Percentiles rank a stretch among this genome's conserved stretches.
Evolutionary conservation across 2,329 filamentous ascomycete genomes (phyloP).

Genomic region (Thielaviopsis ethacetica): DNA sequence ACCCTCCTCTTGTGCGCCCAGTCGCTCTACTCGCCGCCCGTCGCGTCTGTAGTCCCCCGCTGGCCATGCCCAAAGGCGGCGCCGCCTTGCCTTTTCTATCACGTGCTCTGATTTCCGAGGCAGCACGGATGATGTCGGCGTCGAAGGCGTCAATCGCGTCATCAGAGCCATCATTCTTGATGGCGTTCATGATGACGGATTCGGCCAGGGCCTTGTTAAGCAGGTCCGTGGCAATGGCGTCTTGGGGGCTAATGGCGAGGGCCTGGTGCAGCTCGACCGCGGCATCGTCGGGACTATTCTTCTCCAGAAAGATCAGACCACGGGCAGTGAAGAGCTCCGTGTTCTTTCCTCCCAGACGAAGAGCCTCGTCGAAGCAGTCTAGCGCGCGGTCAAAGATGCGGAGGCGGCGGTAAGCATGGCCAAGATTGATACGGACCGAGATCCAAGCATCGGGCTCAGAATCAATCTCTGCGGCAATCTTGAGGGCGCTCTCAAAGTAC

Average conservation of each 20-base stretch:
- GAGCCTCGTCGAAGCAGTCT: slow-evolving; percentile 69
- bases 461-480: slow-evolving; percentile 63
- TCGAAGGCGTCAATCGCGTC: slow-evolving; percentile 33
- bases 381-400: slow-evolving; percentile 56
- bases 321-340: slow-evolving; percentile 66
- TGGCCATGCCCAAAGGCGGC: slow-evolving; percentile 18
- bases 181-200: slow-evolving; percentile 30
- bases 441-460: slow-evolving; percentile 72
- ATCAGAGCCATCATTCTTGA: slow-evolving; percentile 30
- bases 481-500: slow-evolving; percentile 63
- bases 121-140: slow-evolving; percentile 27
- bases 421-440: slow-evolving; percentile 73
- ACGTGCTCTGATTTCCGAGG: slow-evolving; percentile 10
- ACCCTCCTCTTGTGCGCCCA: slow-evolving; percentile 11
- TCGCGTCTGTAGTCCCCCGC: slow-evolving; percentile 17
- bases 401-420: slow-evolving; percentile 66
- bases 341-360: slow-evolving; percentile 68
- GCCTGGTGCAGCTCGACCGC: slow-evolving; percentile 73
- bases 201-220: slow-evolving; percentile 55
- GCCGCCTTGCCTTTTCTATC: slow-evolving; percentile 32
- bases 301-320: slow-evolving; percentile 68
- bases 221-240: slow-evolving; percentile 65
- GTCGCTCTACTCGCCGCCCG: slow-evolving; percentile 15
- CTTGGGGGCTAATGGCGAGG: slow-evolving; percentile 60
- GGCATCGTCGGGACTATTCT: slow-evolving; percentile 58